These are phyloP conservation scores for Phytopythium delawarense DNA, from an alignment of 352 stramenopile genomes.

Conservation along the genomic window DNA sequence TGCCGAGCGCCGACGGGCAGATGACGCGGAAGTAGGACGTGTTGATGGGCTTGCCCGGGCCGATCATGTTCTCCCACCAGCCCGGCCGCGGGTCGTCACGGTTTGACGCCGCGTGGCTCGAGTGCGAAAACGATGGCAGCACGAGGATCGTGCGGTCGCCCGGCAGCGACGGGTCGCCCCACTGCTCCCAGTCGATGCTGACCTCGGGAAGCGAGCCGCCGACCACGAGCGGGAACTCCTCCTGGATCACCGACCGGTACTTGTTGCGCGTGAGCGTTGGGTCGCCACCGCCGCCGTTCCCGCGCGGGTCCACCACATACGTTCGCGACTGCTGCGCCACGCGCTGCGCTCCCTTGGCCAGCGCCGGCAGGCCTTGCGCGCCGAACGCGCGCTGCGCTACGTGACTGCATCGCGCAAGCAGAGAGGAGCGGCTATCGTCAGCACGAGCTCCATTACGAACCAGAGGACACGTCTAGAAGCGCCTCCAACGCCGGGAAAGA, in stretches of 20 bases:
- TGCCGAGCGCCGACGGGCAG: conserved; percentile 78
- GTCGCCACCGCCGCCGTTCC: conserved; percentile 16
- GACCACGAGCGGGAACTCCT: conserved; percentile 51
- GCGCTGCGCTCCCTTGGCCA: conserved; percentile 1
- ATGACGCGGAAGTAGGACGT: conserved; percentile 88
- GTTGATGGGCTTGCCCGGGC: conserved; percentile 82
- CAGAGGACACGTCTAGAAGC: too few species aligned
- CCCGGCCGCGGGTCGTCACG: conserved; percentile 69
- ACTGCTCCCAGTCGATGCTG: conserved; percentile 75
- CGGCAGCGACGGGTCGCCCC: conserved; percentile 66
- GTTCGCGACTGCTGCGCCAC: conserved; percentile 17
- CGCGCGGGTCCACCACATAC: conserved; percentile 35
- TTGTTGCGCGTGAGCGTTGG: conserved; percentile 60
- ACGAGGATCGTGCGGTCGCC: conserved; percentile 77
- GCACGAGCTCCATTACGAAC: background rate
- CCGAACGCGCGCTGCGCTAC: background rate
- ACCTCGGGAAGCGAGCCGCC: conserved; percentile 59
- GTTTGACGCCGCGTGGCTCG: conserved; percentile 79
- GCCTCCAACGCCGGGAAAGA: too few species aligned
- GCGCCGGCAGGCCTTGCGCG: background rate
- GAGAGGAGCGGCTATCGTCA: too few species aligned
- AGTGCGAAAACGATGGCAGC: conserved; percentile 86
- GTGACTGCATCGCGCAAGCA: too few species aligned
- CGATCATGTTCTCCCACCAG: conserved; percentile 89
- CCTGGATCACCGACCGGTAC: conserved; percentile 59